These are phyloP conservation scores for Yarrowia deformans DNA, from an alignment of 805 yeast genomes.

Conservation along the genomic window DNA sequence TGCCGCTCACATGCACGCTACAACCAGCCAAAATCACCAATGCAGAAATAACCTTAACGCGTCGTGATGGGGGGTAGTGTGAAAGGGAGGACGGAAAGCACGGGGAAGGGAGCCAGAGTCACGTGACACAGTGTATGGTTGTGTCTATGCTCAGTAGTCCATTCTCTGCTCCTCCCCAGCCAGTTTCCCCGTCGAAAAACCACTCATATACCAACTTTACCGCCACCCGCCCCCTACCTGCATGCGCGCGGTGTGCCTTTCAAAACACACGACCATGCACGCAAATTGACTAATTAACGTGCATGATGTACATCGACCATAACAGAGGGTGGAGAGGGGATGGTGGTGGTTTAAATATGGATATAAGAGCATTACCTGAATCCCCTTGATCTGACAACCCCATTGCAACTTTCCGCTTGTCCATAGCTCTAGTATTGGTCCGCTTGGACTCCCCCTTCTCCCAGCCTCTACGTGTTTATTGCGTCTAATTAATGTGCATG, in stretches of 20 bases:
- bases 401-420: background rate
- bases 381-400: background rate
- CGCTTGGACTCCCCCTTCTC: background rate
- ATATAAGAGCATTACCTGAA: too few species aligned
- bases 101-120: background rate
- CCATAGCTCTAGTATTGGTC: background rate
- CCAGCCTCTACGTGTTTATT: slow-evolving; percentile 7
- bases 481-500: slow-evolving; percentile 35
- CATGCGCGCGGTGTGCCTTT: slow-evolving; percentile 8
- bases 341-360: background rate
- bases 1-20: background rate
- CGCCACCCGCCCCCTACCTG: background rate
- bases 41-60: background rate
- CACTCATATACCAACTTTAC: too few species aligned
- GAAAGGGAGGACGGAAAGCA: background rate
- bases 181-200: too few species aligned
- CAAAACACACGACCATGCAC: slow-evolving; percentile 36
- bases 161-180: too few species aligned
- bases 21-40: slow-evolving; percentile 12
- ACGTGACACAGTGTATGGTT: background rate
- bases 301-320: slow-evolving; percentile 1
- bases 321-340: background rate
- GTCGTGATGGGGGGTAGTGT: background rate
- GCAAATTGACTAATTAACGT: slow-evolving; percentile 37
- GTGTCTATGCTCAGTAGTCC: too few species aligned